Percentiles rank a stretch among this genome's conserved stretches.
phyloP scores from a whole-genome alignment of 169 alveolate genomes.

The Eimeria necatrix region DNA sequence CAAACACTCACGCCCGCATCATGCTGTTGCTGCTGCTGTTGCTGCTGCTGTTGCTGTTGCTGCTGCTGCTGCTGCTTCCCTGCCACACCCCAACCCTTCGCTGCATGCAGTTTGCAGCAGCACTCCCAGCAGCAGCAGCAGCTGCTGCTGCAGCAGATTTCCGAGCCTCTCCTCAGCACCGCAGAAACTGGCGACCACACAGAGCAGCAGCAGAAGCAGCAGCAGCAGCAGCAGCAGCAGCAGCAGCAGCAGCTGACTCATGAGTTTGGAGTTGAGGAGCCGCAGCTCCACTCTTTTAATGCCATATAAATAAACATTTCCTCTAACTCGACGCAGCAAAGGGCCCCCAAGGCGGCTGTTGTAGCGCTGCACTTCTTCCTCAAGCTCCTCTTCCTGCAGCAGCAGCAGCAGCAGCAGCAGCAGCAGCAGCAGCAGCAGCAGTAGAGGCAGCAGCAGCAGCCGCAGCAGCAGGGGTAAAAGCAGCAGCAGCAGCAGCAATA shows the following conservation, averaged over 20 bases:
- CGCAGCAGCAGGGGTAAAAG: too few species aligned
- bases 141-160: not conserved
- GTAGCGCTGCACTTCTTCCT: not conserved
- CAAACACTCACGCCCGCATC: not conserved
- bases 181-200: too few species aligned
- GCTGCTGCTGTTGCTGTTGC: not conserved
- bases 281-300: not conserved
- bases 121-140: too few species aligned
- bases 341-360: not conserved
- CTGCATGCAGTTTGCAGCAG: not conserved
- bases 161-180: too few species aligned
- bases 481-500: too few species aligned
- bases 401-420: not conserved
- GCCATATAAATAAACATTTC: not conserved
- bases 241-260: not conserved
- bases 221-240: slow-evolving; percentile 35
- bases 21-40: not conserved
- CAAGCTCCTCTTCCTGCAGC: not conserved
- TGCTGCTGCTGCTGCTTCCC: not conserved
- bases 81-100: not conserved
- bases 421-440: too few species aligned
- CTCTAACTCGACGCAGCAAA: not conserved
- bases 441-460: too few species aligned
- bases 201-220: not conserved
- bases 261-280: not conserved